Evolutionary conservation across 208 protist genomes (phyloP), one percentile per base, ranked within the genome.

Genomic region (Trypanosoma lewisi): DNA sequence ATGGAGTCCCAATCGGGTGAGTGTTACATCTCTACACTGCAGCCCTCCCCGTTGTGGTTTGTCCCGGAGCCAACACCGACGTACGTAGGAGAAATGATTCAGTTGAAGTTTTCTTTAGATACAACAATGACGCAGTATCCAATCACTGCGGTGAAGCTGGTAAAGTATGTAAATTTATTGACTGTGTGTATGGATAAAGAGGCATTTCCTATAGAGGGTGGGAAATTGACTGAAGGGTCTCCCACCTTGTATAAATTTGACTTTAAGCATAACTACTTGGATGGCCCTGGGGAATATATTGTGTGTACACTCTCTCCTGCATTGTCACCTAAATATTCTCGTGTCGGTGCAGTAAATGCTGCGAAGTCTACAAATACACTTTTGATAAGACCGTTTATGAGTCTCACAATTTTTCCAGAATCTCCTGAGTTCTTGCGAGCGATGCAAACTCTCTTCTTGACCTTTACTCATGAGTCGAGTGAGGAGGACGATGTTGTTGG

Each of bases 11-110:
- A 79, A 21, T 78, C 73, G 3, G 87, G 84, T 2, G 77, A 85
- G 66, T 96, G 91, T 67, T 94, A 70, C 73, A 47, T 96, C 14
- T 60, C 59, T 16, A 82, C 76, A 23, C 57, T 77, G 23, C 56
- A 67, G 9, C 78, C 80, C 12, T 77, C 83, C 0, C 79, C 84
- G 16, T 61, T 80, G 42, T 75, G 33, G 48, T 91, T 93, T 64
- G 63, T 51, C 16, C 45, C 70, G 9, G 51, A 55, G 9, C 87
- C 85, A 47, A 63, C 58, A 28, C 85, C 91, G 41, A 87, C 78
- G 7, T 96, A 96, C 68, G 91, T 92, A 17, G 91, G 91, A 1
- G 81, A 96, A 75, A 83, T 69, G 21, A 77, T 96, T 55, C 81
- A 73, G 8, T 63, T 96, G 21, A 1, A 16, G 8, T 44, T 77